Base-by-base conservation (phyloP, 1,284 basidiomycete species). In the Phenoliferia sp. region DNA sequence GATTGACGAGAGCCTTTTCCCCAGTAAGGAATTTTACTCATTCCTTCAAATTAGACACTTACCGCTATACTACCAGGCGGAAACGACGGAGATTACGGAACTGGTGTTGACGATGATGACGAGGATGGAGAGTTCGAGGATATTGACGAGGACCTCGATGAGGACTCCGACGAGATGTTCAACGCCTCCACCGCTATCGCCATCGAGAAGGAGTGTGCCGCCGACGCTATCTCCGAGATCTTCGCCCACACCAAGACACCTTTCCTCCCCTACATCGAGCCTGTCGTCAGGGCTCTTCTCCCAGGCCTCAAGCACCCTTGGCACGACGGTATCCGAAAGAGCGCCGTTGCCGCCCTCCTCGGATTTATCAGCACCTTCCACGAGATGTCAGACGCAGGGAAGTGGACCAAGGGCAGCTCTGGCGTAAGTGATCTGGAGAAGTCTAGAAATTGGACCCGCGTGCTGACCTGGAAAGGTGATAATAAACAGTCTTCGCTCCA, bases 121-220 rank as follows among this genome's bases (percentile, higher is more conserved):
- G 82, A 83, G 56, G 80, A 79, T 65, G 78, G 78, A 50, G 83
- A 81, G 62, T 77, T 78, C 34, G 80, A 80, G 61, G 85, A 87
- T 63, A 81, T 87, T 62, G 92, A 95, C 73, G 82, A 91, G 67
- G 92, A 94, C 73, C 91, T 84, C 69, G 80, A 85, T 71, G 81
- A 92, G 55, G 91, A 90, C 76, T 90, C 89, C 77, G 92, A 94
- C 72, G 79, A 77, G 56, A 78, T 83, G 76, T 83, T 84, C 79
- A 78, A 80, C 65, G 81, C 82, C 70, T 97, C 94, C 83, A 93
- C 90, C 75, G 94, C 94, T 57, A 90, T 99, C 73, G 95, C 94
- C 63, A 93, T 99, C 67, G 96, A 99, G 84, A 99, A 99, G 82
- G 96, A 99, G 83, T 96, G 98, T 67, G 95, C 96, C 7, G 93